Percentiles rank a stretch among this genome's conserved stretches.
Evolutionary conservation across 768 basidiomycete genomes (phyloP).

Genomic region (Trametopsis cervina): DNA sequence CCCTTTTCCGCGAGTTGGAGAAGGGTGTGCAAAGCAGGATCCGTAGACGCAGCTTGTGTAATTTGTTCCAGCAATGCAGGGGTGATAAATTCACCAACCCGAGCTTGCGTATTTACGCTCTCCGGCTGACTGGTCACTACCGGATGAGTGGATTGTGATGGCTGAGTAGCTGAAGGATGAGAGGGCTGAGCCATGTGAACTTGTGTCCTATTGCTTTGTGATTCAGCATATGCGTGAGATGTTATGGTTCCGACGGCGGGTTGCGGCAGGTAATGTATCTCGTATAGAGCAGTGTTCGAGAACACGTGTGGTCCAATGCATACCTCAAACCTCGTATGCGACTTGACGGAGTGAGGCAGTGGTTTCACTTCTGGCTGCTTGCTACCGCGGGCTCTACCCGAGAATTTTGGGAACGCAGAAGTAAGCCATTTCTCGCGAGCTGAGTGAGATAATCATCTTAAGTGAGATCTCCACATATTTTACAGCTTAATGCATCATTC

Average conservation of each 20-base stretch:
- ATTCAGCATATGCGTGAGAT: too few relatives aligned
- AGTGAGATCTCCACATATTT: too few relatives aligned
- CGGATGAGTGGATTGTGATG: too few relatives aligned
- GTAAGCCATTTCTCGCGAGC: slow-evolving; percentile 70
- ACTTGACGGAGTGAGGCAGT: slow-evolving; percentile 61
- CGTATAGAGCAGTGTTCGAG: slow-evolving; percentile 58
- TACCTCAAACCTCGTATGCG: slow-evolving; percentile 61
- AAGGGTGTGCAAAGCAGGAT: slow-evolving; percentile 62
- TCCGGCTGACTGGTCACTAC: too few relatives aligned
- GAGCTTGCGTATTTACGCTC: too few relatives aligned
- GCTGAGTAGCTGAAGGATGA: background rate
- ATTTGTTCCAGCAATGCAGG: slow-evolving; percentile 57
- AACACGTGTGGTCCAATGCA: slow-evolving; percentile 75
- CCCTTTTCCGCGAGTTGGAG: slow-evolving; percentile 59
- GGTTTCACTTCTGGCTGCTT: slow-evolving; percentile 47
- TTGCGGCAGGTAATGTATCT: slow-evolving; percentile 57
- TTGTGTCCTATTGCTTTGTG: too few relatives aligned
- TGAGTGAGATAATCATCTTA: slow-evolving; percentile 31
- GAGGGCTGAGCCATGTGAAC: too few relatives aligned
- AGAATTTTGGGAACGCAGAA: slow-evolving; percentile 62
- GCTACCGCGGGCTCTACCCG: slow-evolving; percentile 52
- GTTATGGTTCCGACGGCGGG: too few relatives aligned
- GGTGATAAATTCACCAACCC: slow-evolving; percentile 36
- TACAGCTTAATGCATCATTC: too few relatives aligned
- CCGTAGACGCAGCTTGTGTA: slow-evolving; percentile 54